Evolutionary conservation across 495 filamentous ascomycete genomes (phyloP).

Genomic region (Tuber calosporum): DNA sequence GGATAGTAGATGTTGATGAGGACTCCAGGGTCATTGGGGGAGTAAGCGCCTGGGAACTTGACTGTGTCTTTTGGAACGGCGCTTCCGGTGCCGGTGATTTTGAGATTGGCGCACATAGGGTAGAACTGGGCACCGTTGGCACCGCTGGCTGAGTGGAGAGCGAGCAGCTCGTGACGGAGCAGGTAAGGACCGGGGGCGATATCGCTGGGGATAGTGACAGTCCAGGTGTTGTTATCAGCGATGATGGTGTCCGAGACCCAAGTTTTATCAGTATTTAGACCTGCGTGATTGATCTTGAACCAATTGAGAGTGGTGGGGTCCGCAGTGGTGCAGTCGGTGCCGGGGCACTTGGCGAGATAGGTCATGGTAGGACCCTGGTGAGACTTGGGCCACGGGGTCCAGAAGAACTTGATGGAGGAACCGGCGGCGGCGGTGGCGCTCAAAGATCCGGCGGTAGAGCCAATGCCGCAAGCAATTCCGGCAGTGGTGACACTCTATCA

Average conservation of each 20-base stretch:
- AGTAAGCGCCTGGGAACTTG: constrained; percentile 58
- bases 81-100: constrained; percentile 59
- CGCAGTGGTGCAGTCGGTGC: constrained; percentile 59
- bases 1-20: constrained; percentile 46
- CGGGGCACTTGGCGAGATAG: constrained; percentile 64
- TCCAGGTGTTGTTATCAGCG: constrained; percentile 58
- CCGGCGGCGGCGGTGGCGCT: constrained; percentile 52
- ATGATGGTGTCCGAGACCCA: constrained; percentile 66
- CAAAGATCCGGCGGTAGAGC: constrained; percentile 43
- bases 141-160: constrained; percentile 57
- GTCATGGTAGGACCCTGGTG: constrained; percentile 65
- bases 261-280: constrained; percentile 54
- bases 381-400: constrained; percentile 60
- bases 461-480: constrained; percentile 65
- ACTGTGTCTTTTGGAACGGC: constrained; percentile 52
- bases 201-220: constrained; percentile 59
- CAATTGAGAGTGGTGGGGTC: constrained; percentile 60
- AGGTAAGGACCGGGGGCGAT: constrained; percentile 69
- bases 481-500: constrained; percentile 43
- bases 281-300: constrained; percentile 67
- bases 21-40: constrained; percentile 51
- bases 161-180: constrained; percentile 74
- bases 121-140: constrained; percentile 69
- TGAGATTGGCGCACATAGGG: constrained; percentile 69
- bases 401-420: constrained; percentile 54